These are phyloP conservation scores for Brasilioporus rufonigricans DNA, from an alignment of 768 basidiomycete species.

Conservation along the genomic window DNA sequence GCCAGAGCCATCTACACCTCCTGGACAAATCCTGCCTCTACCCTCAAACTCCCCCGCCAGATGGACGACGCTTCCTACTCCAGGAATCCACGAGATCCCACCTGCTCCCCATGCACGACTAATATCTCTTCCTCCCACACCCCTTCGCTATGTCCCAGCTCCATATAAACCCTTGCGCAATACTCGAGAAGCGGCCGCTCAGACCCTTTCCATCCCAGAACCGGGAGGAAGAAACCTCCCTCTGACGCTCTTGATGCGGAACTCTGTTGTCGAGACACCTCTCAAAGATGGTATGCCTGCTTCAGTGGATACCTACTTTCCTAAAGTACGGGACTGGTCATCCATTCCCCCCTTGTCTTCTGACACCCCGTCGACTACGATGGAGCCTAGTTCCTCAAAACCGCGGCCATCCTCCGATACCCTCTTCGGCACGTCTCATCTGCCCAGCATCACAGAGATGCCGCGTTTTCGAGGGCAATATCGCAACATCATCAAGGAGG, in stretches of 20 bases:
- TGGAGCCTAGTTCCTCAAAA: slow-evolving; percentile 17
- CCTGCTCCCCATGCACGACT: slow-evolving; percentile 53
- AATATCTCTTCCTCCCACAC: slow-evolving; percentile 47
- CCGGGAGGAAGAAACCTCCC: slow-evolving; percentile 45
- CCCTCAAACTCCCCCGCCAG: slow-evolving; percentile 35
- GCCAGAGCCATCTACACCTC: slow-evolving; percentile 38
- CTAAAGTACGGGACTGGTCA: slow-evolving; percentile 79
- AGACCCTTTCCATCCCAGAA: slow-evolving; percentile 22
- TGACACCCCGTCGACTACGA: slow-evolving; percentile 24
- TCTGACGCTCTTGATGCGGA: slow-evolving; percentile 73
- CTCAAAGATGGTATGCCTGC: slow-evolving; percentile 57
- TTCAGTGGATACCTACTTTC: slow-evolving; percentile 74
- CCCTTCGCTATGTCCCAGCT: slow-evolving; percentile 21
- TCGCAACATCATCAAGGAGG: slow-evolving; percentile 51
- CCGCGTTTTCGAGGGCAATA: slow-evolving; percentile 75
- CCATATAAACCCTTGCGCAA: slow-evolving; percentile 14
- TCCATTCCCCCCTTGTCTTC: slow-evolving; percentile 35
- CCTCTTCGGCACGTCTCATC: slow-evolving; percentile 62
- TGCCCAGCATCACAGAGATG: slow-evolving; percentile 62
- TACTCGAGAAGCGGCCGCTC: slow-evolving; percentile 21
- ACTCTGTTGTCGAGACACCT: slow-evolving; percentile 77
- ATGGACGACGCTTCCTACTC: slow-evolving; percentile 59
- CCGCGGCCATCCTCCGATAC: slow-evolving; percentile 24
- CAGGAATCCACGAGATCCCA: slow-evolving; percentile 59
- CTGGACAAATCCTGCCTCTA: slow-evolving; percentile 29